Evolutionary conservation across 176 grass and related monocot species (phyloP), one percentile per base, ranked within the genome.

Genomic region (Oryza coarctata): DNA sequence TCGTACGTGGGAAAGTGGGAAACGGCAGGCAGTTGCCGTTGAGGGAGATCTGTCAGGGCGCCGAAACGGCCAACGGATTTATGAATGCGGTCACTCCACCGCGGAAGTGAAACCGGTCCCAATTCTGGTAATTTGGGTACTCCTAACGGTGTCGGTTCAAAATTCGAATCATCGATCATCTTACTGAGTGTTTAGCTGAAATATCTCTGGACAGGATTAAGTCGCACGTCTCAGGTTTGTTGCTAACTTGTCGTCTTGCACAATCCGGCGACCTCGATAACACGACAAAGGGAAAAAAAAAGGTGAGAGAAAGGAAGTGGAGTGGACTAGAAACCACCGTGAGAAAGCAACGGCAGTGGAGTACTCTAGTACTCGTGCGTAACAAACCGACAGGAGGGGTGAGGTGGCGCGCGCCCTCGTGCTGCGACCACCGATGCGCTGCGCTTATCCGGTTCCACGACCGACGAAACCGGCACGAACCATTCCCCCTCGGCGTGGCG

Each of bases 1-100:
- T 47, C 25, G 86, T 32, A 61, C 68, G 75, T 79, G 86, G 68
- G 75, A 33, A 3, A 78, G 44, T 74, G 76, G 68, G 81, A 80
- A 81, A 68, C 84, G 62, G 61, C 84, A 39, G 32, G 32, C 4
- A 33, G 40, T 18, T 67, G 75, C 64, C 47, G 85, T 49, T 76
- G 72, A 13, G 44, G 13, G 47, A 20, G 44, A 18, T 41, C 12
- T 7, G 40, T 30, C n/a, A 27, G 57, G 14, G 6, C 1, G 2
- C 30, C 18, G 58, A 65, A 86, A 75, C 62, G 62, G 35, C 85
- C 77, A 68, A 67, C 76, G 75, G 52, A 45, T 6, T 39, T 12
- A 14, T 14, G 38, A 5, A 4, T 14, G 38, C 14, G 14, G 14
- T 20, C 50, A 22, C 50, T 14, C 17, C 15, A 5, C 50, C 50